Evolutionary conservation across 2,329 filamentous ascomycete genomes (phyloP).

Genomic region (Teratosphaeria viscida): DNA sequence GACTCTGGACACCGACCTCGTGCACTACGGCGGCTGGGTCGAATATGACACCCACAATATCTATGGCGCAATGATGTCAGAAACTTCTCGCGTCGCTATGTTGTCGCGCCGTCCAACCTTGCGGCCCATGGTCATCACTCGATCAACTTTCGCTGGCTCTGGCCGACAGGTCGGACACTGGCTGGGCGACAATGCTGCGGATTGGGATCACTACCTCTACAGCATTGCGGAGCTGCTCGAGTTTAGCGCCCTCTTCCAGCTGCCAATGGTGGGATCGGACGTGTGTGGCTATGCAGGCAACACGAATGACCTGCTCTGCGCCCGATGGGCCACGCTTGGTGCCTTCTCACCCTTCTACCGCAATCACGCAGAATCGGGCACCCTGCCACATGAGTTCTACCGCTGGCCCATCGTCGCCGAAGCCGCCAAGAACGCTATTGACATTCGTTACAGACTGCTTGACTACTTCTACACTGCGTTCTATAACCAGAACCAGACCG

Average conservation of each 20-base stretch:
- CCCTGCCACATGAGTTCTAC: conserved; percentile 61
- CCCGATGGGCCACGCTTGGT: conserved; percentile 64
- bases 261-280: conserved; percentile 46
- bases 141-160: conserved; percentile 64
- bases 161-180: conserved; percentile 51
- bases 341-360: conserved; percentile 69
- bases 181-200: conserved; percentile 46
- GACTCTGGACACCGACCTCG: conserved; percentile 55
- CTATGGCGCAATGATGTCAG: conserved; percentile 67
- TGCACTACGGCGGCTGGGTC: conserved; percentile 55
- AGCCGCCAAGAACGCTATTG: conserved; percentile 58
- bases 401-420: conserved; percentile 53
- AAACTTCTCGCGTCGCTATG: conserved; percentile 56
- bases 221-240: conserved; percentile 35
- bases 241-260: conserved; percentile 38
- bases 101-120: conserved; percentile 46
- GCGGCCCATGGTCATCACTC: conserved; percentile 62
- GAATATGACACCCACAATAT: conserved; percentile 72
- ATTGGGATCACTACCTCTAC: conserved; percentile 35
- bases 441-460: conserved; percentile 62
- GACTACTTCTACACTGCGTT: conserved; percentile 72
- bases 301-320: conserved; percentile 50
- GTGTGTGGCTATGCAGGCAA: conserved; percentile 60
- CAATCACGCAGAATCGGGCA: conserved; percentile 52
- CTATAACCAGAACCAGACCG: conserved; percentile 48